Evolutionary conservation across 352 stramenopile species (phyloP).

Genomic region (Phytophthora litchii): DNA sequence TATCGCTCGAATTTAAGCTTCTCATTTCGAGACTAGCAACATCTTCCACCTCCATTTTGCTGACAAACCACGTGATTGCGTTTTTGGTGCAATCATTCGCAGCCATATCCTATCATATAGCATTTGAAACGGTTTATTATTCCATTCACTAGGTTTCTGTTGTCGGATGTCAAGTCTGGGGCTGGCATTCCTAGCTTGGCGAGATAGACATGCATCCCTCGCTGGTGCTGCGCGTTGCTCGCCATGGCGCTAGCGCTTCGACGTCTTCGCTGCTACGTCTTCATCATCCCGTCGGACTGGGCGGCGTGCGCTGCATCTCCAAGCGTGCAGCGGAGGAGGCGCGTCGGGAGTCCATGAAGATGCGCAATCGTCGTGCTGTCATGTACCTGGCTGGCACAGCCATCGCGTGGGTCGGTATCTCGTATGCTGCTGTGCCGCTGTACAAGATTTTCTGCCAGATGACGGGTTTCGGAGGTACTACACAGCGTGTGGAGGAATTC

Average conservation of each 20-base stretch:
- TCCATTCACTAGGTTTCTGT: background rate
- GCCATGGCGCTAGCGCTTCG: conserved; percentile 18
- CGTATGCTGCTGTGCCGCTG: conserved; percentile 97
- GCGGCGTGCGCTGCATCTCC: conserved; percentile 47
- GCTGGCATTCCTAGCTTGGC: conserved; percentile 29
- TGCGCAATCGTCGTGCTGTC: conserved; percentile 91
- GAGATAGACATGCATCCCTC: conserved; percentile 40
- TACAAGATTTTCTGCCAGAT: conserved; percentile 99
- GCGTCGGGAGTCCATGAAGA: conserved; percentile 62
- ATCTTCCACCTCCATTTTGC: background rate
- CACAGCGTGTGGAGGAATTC: conserved; percentile 79
- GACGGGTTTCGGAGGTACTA: conserved; percentile 97
- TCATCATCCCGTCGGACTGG: conserved; percentile 11
- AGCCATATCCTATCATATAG: conserved; percentile 3
- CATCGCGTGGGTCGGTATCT: conserved; percentile 93
- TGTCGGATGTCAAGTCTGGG: conserved; percentile 18
- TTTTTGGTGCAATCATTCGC: conserved; percentile 6
- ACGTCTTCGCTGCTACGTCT: conserved; percentile 16
- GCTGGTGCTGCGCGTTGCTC: conserved; percentile 28
- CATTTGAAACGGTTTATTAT: conserved; percentile 8
- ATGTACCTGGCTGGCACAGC: conserved; percentile 95
- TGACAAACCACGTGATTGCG: conserved; percentile 15
- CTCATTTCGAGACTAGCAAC: too few relatives aligned
- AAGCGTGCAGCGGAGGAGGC: conserved; percentile 54
- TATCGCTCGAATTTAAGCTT: too few relatives aligned